Conservation (phyloP, 2,329 filamentous ascomycete species). For the Arthroderma sp. region DNA sequence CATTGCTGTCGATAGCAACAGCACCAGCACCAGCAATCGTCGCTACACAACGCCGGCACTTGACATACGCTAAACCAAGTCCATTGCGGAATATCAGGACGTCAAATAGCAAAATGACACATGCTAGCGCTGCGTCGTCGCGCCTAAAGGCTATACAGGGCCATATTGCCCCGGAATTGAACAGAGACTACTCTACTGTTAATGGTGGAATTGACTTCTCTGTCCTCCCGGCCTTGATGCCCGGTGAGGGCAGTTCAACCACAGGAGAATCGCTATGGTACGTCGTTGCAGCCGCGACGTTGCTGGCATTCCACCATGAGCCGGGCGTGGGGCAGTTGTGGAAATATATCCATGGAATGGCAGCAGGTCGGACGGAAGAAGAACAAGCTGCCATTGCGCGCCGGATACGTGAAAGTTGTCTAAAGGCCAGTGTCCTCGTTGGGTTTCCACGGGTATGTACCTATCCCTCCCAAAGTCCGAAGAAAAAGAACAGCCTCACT, state of each 20-base stretch:
- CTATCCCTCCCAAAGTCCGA: not conserved
- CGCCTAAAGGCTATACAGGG: not conserved
- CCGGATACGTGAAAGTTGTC: constrained; percentile 16
- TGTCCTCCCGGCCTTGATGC: constrained; percentile 3
- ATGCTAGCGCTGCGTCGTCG: not conserved
- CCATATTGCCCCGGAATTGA: not conserved
- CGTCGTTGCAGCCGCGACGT: constrained; percentile 14
- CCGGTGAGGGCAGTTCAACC: constrained; percentile 1
- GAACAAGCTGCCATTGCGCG: constrained; percentile 11
- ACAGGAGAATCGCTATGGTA: constrained; percentile 14
- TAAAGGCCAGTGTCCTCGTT: constrained; percentile 19
- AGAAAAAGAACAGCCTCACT: not conserved
- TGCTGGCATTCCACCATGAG: constrained; percentile 17
- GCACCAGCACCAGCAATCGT: too few species aligned
- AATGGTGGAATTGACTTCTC: constrained; percentile 4
- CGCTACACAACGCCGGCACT: too few species aligned
- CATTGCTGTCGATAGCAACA: too few species aligned
- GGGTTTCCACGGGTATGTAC: constrained; percentile 17
- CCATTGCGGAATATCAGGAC: too few species aligned
- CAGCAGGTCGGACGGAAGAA: constrained; percentile 2
- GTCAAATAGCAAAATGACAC: too few species aligned
- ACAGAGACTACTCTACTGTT: too few species aligned
- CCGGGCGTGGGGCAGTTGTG: constrained; percentile 15
- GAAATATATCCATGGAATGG: constrained; percentile 12
- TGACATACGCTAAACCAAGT: too few species aligned